Evolutionary conservation across 2,329 filamentous ascomycete genomes (phyloP).

Genomic region (Cladosporium colombiae): DNA sequence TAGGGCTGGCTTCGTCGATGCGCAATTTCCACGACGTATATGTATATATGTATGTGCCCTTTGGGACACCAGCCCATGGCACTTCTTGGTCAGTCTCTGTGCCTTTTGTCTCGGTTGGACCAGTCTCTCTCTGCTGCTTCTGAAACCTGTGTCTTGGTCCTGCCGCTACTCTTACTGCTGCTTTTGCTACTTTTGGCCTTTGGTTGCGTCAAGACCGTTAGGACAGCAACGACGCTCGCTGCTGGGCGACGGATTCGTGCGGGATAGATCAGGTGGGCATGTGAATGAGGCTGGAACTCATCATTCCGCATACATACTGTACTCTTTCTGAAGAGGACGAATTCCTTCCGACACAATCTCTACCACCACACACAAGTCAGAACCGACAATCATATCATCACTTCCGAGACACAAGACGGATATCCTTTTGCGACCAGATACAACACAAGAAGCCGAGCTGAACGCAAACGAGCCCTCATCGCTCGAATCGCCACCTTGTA

Average conservation of each 20-base stretch:
- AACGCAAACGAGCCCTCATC: not conserved
- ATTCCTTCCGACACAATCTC: not conserved
- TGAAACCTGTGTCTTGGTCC: constrained; percentile 10
- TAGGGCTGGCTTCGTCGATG: not conserved
- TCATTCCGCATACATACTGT: not conserved
- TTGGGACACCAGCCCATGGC: not conserved
- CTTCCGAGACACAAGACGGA: not conserved
- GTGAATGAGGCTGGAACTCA: constrained; percentile 5
- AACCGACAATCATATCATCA: not conserved
- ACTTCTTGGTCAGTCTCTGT: no score
- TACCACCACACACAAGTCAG: not conserved
- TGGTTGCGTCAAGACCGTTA: not conserved
- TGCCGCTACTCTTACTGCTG: not conserved
- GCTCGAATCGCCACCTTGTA: not conserved
- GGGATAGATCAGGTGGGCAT: not conserved
- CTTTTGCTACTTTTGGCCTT: constrained; percentile 1
- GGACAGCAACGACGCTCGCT: constrained; percentile 19
- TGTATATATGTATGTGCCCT: not conserved
- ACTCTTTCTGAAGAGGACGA: not conserved
- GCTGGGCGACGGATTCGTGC: constrained; percentile 1
- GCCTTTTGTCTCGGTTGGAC: not conserved
- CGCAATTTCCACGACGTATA: not conserved
- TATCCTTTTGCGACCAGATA: not conserved
- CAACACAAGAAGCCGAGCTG: not conserved
- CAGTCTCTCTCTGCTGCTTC: not conserved